Evolutionary conservation across 768 basidiomycete species (phyloP), one percentile per base, ranked within the genome.

Genomic region (Russula ochroleuca): DNA sequence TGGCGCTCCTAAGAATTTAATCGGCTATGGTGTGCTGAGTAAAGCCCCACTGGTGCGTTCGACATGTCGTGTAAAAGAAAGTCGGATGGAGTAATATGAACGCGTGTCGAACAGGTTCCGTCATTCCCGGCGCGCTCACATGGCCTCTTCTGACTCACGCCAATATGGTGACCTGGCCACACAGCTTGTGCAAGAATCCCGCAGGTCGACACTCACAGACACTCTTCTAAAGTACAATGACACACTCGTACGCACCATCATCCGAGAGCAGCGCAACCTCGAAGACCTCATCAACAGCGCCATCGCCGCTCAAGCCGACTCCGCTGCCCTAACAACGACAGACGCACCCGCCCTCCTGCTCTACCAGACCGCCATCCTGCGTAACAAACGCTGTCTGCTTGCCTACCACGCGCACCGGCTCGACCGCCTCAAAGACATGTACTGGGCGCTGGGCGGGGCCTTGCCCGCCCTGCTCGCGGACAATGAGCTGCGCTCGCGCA

Each of bases 311-410:
- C 67, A 66, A 40, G 65, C 71, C 31, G 70, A 71, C 64, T 75
- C 73, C 11, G 80, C 80, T 66, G 62, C 67, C 31, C 70, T 74
- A 56, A 72, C 77, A 41, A 77, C 77, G 40, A 77, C 85, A 55
- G 81, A 83, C 21, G 83, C 74, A 31, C 73, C 84, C 2, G 82
- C 86, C 21, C 77, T 95, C 65, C 83, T 92, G 69, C 84, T 98
- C 70, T 86, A 90, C 72, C 92, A 96, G 75, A 91, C 95, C 9
- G 86, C 92, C 41, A 88, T 96, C 69, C 80, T 87, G 45, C 85
- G 94, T 66, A 97, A 98, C 80, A 97, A 96, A 74, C 88, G 97
- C n/a, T 94, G 92, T 73, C 81, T 98, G 4, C 83, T 98, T 50
- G 94, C 93, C 0, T 99, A 98, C 75, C 93, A 98, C 74, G 77